Base-by-base conservation (phyloP, 2,329 filamentous ascomycete species). In the Neofusicoccum cordaticola region DNA sequence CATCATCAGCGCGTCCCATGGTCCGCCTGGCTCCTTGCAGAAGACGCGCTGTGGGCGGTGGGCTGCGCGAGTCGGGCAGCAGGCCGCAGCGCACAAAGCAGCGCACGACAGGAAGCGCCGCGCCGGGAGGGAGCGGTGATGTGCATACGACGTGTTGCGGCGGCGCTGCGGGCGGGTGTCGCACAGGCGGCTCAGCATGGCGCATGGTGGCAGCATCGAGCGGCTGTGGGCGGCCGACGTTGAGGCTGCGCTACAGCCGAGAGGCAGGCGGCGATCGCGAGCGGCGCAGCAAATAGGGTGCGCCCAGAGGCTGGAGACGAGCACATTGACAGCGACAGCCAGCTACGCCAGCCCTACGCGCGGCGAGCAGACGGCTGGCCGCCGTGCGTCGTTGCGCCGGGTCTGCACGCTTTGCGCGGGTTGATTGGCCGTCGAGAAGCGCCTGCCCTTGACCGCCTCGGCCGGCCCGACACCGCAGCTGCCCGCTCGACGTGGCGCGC, bases 331-430 rank as follows among this genome's bases (percentile, higher is more conserved):
- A 22, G 22, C 22, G 22, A 22, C 22, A 22, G 22, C 22, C 22
- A 22, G 22, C 22, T 22, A 22, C 22, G 22, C 22, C 51, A 37
- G 51, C 51, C 51, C 51, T 53, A 53, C 51, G 31, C 34, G 35
- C 35, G 35, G 88, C 62, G 94, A 94, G 22, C 22, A 22, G 22
- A 22, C 22, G 22, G 22, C 22, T 22, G 22, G 22, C 22, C 22
- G 22, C 22, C 22, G 22, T 22, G 22, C 22, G 22, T 22, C 15
- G 82, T 98, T 61, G 95, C 95, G 35, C 94, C 91, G 66, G 95
- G 31, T 50, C 31, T 31, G 17, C 47, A 6, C 8, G 4, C 13
- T 50, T 27, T 31, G 19, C 8, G 47, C 47, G 6, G 22, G 15
- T 27, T 27, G 47, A 50, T 50, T 50, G 47, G 47, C 47, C 31